phyloP scores from a whole-genome alignment of 164 flowering plant genomes.

The Piper betle region DNA sequence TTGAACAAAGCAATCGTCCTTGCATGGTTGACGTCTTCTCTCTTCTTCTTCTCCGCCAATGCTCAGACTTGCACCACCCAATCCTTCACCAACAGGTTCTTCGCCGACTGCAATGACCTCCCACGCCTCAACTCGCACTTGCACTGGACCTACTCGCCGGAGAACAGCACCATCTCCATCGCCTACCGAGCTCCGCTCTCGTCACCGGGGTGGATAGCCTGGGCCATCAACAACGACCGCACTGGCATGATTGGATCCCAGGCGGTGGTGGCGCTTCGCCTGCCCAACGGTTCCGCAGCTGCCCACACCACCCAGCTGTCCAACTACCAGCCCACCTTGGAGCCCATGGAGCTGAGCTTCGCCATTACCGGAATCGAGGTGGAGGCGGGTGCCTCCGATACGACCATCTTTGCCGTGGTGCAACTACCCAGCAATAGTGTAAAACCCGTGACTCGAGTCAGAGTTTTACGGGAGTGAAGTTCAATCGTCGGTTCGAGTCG shows the following conservation, averaged over 20 bases:
- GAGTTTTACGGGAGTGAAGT: too few relatives aligned
- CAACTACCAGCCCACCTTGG: conserved; percentile 8
- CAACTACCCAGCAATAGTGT: conserved; percentile 16
- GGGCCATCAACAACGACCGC: conserved; percentile 26
- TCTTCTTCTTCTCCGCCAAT: conserved; percentile 3
- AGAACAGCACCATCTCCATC: conserved; percentile 1
- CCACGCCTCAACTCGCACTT: conserved; percentile 3
- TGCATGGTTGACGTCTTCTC: background rate
- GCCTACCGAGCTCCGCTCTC: conserved; percentile 7
- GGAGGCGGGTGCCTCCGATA: conserved; percentile 14
- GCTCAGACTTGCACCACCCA: conserved; percentile 7
- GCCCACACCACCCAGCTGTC: conserved; percentile 33
- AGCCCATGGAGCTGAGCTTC: conserved; percentile 13
- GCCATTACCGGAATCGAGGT: conserved; percentile 23
- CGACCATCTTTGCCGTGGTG: conserved; percentile 41
- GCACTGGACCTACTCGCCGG: conserved; percentile 6
- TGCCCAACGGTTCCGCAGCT: conserved; percentile 9
- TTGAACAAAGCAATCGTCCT: too few relatives aligned
- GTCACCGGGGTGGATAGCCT: conserved; percentile 24
- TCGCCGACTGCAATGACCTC: conserved; percentile 4
- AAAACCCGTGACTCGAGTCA: too few relatives aligned
- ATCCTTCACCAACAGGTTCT: conserved; percentile 2
- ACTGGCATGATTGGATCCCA: conserved; percentile 36
- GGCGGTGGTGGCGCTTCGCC: conserved; percentile 32
- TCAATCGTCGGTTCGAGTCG: too few relatives aligned